These are phyloP conservation scores for Lizanozyma gosingica DNA, from an alignment of 1,139 yeast genomes.

Conservation along the genomic window DNA sequence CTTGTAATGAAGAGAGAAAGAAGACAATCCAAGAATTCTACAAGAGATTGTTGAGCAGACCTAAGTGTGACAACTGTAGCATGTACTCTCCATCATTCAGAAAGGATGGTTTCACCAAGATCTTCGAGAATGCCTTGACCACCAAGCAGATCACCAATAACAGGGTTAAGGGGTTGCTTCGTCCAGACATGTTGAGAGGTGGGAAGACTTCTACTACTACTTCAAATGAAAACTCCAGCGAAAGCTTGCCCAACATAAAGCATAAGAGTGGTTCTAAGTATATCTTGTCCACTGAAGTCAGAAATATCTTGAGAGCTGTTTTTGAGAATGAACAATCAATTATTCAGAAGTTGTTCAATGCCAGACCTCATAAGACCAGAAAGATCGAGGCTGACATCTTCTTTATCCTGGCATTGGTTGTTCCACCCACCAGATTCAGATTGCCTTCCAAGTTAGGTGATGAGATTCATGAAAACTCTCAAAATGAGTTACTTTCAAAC, in stretches of 20 bases:
- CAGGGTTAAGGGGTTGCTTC: constrained; percentile 66
- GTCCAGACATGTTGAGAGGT: constrained; percentile 59
- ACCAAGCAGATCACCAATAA: constrained; percentile 78
- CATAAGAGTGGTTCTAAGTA: constrained; percentile 73
- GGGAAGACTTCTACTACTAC: constrained; percentile 8
- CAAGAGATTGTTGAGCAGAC: constrained; percentile 60
- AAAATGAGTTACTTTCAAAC: constrained; percentile 78
- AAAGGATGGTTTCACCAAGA: constrained; percentile 89
- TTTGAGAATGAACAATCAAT: constrained; percentile 64
- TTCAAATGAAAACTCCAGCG: constrained; percentile 7
- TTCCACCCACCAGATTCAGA: constrained; percentile 95
- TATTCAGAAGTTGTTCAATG: constrained; percentile 60
- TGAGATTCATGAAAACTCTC: constrained; percentile 89
- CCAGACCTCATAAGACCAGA: constrained; percentile 54
- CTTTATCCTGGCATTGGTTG: constrained; percentile 78
- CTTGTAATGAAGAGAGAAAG: constrained; percentile 84
- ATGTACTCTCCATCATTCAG: constrained; percentile 91
- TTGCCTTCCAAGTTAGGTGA: constrained; percentile 96
- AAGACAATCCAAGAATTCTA: constrained; percentile 66
- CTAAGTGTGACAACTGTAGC: constrained; percentile 91
- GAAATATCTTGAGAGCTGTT: constrained; percentile 66
- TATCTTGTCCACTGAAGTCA: constrained; percentile 77
- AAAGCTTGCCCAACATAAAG: constrained; percentile 32
- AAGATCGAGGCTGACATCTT: constrained; percentile 74
- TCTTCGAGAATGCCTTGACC: constrained; percentile 77